Base-by-base conservation (phyloP, 2,329 filamentous ascomycete genomes). In the Sclerotinia minor region DNA sequence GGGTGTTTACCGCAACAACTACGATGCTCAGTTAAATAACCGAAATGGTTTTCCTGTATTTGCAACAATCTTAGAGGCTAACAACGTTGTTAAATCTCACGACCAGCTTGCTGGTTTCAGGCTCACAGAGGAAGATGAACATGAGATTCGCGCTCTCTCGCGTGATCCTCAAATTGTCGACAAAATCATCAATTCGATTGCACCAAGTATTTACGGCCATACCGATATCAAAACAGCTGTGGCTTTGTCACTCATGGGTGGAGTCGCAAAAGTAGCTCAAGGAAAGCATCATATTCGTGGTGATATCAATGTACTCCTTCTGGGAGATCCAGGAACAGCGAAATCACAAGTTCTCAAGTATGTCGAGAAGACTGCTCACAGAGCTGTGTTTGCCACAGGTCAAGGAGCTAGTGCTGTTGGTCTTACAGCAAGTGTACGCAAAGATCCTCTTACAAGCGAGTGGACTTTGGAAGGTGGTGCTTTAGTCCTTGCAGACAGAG, bases 21-120 rank as follows among this genome's bases (percentile, higher is more conserved):
- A 97, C 76, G 94, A 98, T 78, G 94, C 95, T 4, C 92, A 96
- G 74, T 85, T 99, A 66, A 99, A 99, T 81, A 98, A 97, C 82
- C 94, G 95, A 76, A 99, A 98, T 77, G 95, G 95, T 5, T 98
- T 99, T 81, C 95, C 95, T 0, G 95, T 99, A 47, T 99, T 99
- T 79, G 94, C 95, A 5, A 99, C 95, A 0, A 95, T 99, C 69
- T 85, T 99, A 5, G 95, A 99, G 79, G 96, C 96, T 35, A 99
- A 99, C 80, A 94, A 99, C 73, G 88, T 98, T 6, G 89, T 98
- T 79, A 99, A 99, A 79, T 90, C 94, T 0, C 95, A 99, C 77
- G 95, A 99, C 78, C 94, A 99, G 80, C 89, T 99, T 69, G 95
- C 95, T 75, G 95, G 95, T 67, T 99, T 99, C 84, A 88, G 93